A percentile compares a stretch with the other conserved stretches of the same genome.
These are phyloP conservation scores for Malus hybrid DNA, from an alignment of 331 rosid species.

Conservation along the genomic window DNA sequence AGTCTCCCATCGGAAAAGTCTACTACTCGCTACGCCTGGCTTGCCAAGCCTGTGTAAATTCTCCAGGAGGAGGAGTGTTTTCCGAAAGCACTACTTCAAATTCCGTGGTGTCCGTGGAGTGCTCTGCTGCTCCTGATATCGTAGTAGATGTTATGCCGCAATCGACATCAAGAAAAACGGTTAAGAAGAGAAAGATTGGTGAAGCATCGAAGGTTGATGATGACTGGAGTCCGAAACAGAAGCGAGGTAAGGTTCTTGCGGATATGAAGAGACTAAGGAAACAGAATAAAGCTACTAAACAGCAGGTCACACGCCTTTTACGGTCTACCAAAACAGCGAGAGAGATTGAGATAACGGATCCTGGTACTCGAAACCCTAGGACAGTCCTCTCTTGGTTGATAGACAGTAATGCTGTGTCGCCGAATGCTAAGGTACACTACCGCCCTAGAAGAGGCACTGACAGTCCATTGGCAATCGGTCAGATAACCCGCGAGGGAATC, in stretches of 20 bases:
- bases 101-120: no score
- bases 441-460: constrained; percentile 1
- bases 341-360: background rate
- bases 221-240: background rate
- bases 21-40: no score
- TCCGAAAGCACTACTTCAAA: no score
- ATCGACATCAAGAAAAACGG: background rate
- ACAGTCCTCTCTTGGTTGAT: constrained; percentile 30
- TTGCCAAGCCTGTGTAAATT: no score
- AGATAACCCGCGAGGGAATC: constrained; percentile 32
- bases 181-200: background rate
- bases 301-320: background rate
- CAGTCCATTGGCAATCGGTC: constrained; percentile 21
- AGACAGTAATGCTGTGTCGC: constrained; percentile 17
- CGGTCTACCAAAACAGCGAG: background rate
- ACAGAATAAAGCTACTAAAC: background rate
- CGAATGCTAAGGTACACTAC: constrained; percentile 20
- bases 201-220: background rate
- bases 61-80: no score
- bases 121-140: no score
- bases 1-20: no score
- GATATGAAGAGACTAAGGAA: background rate
- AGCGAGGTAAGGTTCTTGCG: constrained; percentile 1
- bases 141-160: no score
- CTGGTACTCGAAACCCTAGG: constrained; percentile 7